A percentile compares a stretch with the other conserved stretches of the same genome.
Conservation (phyloP, 768 basidiomycete genomes). For the Suillus sp. region DNA sequence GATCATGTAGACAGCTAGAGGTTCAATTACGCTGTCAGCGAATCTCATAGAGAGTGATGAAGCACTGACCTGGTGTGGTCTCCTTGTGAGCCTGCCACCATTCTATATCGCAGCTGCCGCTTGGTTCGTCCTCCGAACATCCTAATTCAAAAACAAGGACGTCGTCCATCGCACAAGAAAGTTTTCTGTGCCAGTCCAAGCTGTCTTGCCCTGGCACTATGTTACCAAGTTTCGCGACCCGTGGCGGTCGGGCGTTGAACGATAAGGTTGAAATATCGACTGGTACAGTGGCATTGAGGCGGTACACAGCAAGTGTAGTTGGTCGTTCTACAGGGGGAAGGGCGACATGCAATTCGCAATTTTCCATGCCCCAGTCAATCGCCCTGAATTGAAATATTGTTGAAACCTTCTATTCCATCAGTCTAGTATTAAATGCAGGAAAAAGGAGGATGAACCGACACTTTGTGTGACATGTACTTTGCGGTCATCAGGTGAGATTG, state of each 20-base stretch:
- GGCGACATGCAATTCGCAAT: background rate
- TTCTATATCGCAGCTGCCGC: background rate
- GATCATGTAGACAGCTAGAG: background rate
- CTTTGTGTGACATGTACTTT: background rate
- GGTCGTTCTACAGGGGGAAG: background rate
- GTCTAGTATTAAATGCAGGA: background rate
- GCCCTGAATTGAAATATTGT: slow-evolving; percentile 4
- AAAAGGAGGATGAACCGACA: background rate
- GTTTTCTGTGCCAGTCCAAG: slow-evolving; percentile 1
- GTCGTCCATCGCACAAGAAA: slow-evolving; percentile 5
- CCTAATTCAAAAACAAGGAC: slow-evolving; percentile 1
- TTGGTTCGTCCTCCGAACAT: slow-evolving; percentile 1
- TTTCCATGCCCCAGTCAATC: slow-evolving; percentile 7
- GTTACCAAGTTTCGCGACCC: background rate
- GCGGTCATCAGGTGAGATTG: slow-evolving; percentile 2
- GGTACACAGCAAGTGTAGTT: background rate
- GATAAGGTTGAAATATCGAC: background rate
- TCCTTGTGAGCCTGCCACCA: background rate
- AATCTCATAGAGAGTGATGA: background rate
- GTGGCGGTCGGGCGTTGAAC: background rate
- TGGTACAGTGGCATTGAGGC: background rate
- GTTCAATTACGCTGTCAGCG: background rate
- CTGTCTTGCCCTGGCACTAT: background rate
- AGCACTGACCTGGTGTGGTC: background rate
- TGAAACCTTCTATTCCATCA: background rate